These are phyloP conservation scores for Aureobasidium namibiae DNA, from an alignment of 2,329 filamentous ascomycete species.

Conservation along the genomic window DNA sequence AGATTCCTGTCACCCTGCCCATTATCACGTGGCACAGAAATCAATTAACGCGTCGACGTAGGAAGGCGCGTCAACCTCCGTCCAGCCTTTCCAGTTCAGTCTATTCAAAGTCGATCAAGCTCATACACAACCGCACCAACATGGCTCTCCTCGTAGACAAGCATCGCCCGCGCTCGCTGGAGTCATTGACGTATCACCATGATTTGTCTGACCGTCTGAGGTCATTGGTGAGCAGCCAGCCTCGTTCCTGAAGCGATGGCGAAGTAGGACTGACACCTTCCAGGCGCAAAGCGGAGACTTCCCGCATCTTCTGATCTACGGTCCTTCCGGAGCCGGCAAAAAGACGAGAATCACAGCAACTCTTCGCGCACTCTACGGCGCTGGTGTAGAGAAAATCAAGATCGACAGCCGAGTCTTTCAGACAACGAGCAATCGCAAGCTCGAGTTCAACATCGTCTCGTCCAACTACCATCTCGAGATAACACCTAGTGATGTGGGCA, in stretches of 20 bases:
- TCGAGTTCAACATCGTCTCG: conserved; percentile 98
- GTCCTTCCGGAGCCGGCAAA: conserved; percentile 91
- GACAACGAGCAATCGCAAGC: conserved; percentile 85
- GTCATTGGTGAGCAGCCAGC: conserved; percentile 58
- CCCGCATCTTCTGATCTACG: conserved; percentile 93
- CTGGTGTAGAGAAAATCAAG: conserved; percentile 99
- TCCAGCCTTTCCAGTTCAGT: background rate
- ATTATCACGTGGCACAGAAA: no score
- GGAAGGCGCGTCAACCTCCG: background rate
- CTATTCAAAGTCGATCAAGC: background rate
- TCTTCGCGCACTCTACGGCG: conserved; percentile 87
- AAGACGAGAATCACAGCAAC: conserved; percentile 96
- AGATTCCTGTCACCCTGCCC: no score
- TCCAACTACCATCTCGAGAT: conserved; percentile 98
- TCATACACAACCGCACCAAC: conserved; percentile 15
- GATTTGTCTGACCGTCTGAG: conserved; percentile 81
- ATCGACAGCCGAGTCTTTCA: conserved; percentile 97
- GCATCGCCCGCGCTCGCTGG: conserved; percentile 62
- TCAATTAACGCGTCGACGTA: no score
- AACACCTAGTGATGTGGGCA: conserved; percentile 92
- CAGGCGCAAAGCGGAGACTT: conserved; percentile 96
- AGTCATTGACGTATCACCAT: conserved; percentile 74
- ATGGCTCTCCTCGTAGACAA: conserved; percentile 62
- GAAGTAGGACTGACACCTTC: conserved; percentile 1
- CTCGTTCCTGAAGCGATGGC: background rate